A percentile compares a stretch with the other conserved stretches of the same genome.
phyloP scores from a whole-genome alignment of 805 yeast species.

The Ogataea pilisensis region DNA sequence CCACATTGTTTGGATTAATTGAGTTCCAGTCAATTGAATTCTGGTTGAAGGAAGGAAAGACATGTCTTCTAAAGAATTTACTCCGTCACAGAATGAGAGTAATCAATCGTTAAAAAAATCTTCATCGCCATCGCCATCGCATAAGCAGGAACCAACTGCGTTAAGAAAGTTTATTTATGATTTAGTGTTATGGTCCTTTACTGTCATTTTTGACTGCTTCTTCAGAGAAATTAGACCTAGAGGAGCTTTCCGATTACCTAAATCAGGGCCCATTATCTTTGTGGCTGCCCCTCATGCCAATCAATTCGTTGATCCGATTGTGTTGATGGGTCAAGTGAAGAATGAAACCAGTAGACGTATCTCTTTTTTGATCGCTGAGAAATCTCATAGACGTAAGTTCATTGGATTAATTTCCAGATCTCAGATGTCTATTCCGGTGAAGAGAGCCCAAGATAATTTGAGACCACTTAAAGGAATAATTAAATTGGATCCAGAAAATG shows the following conservation, averaged over 20 bases:
- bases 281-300: slow-evolving; percentile 85
- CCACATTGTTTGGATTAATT: no score
- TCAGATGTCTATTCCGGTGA: slow-evolving; percentile 85
- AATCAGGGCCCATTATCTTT: slow-evolving; percentile 62
- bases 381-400: slow-evolving; percentile 43
- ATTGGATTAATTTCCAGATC: slow-evolving; percentile 75
- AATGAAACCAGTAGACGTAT: slow-evolving; percentile 43
- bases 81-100: background rate
- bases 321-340: slow-evolving; percentile 77
- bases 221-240: slow-evolving; percentile 72
- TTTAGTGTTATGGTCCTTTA: slow-evolving; percentile 46
- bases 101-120: background rate
- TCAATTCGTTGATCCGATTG: slow-evolving; percentile 74
- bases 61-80: background rate
- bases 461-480: slow-evolving; percentile 64
- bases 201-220: slow-evolving; percentile 49
- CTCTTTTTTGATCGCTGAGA: slow-evolving; percentile 51
- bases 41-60: background rate
- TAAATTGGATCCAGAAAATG: slow-evolving; percentile 43
- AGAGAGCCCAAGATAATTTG: slow-evolving; percentile 86
- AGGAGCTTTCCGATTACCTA: slow-evolving; percentile 63
- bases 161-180: slow-evolving; percentile 44
- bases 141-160: slow-evolving; percentile 32
- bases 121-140: background rate
- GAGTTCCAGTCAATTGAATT: no score